Evolutionary conservation across 805 yeast species (phyloP), one percentile per base, ranked within the genome.

Genomic region (Lachancea nothofagi): DNA sequence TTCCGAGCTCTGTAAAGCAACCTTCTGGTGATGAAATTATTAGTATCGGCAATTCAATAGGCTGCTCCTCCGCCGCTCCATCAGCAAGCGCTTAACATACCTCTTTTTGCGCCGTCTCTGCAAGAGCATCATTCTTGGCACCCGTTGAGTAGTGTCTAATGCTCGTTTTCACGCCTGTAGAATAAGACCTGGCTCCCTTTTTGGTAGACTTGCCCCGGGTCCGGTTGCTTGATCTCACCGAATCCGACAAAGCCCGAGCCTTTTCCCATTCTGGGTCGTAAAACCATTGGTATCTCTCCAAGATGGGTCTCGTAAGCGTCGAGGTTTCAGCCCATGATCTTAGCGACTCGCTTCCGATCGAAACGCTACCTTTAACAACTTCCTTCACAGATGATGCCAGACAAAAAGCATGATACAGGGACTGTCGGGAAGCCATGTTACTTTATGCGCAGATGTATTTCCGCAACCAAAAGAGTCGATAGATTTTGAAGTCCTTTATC

Each of bases 1-100:
- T 32, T 83, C 76, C 1, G 93, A 59, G 38, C 65, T 59, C 39
- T 51, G 42, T 32, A 57, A 33, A 20, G 48, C 43, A 4, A 36
- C 26, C 30, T 36, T 38, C 24, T 42, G 21, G 12, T 27, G 22
- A 7, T 18, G 19, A 7, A 4, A 5, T 32, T 25, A 25, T 29
- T 33, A 27, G 13, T 31, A 24, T 29, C 33, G 33, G 7, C 18
- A 18, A 22, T n/a, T 17, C 22, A n/a, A 21, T 13, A 14, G 7
- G 22, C 20, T 24, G 12, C 13, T 29, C 20, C 5, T 8, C 10
- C 23, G 14, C 10, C 7, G 15, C 7, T 21, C 35, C n/a, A n/a
- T n/a, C n/a, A n/a, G n/a, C n/a, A n/a, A n/a, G n/a, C 25, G 13
- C 7, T 31, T 31, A 29, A 29, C 33, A 17, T 29, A 29, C 33